Conservation (phyloP, 2,329 filamentous ascomycete species). For the Venturia nashicola region DNA sequence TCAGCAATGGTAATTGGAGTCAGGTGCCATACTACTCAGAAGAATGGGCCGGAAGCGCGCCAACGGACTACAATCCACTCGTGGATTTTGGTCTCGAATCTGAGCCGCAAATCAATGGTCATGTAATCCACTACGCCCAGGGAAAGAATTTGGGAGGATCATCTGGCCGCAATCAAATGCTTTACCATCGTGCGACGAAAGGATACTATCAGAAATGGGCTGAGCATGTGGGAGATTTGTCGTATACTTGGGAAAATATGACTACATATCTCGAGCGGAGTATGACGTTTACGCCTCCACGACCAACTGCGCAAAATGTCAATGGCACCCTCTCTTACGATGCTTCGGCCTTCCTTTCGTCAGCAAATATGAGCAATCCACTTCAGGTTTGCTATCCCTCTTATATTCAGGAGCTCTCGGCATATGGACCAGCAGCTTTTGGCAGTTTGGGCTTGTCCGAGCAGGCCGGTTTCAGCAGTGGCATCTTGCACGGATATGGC, state of each 20-base stretch:
- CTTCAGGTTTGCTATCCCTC: constrained; percentile 8
- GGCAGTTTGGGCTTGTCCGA: constrained; percentile 15
- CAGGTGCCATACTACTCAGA: constrained; percentile 14
- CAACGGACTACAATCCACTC: constrained; percentile 15
- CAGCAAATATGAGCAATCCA: not conserved
- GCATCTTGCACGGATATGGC: not conserved
- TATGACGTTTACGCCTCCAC: constrained; percentile 19
- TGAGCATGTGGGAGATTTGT: constrained; percentile 19
- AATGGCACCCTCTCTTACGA: constrained; percentile 18
- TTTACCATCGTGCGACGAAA: constrained; percentile 6
- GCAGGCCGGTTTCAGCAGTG: constrained; percentile 15
- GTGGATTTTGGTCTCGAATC: constrained; percentile 20
- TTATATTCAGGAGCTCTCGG: not conserved
- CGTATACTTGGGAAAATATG: constrained; percentile 19
- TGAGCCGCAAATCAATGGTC: constrained; percentile 14
- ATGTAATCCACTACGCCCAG: constrained; percentile 16
- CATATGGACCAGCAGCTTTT: constrained; percentile 12
- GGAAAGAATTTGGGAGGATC: constrained; percentile 17
- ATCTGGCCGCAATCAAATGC: constrained; percentile 4
- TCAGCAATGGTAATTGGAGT: constrained; percentile 16
- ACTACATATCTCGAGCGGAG: constrained; percentile 19
- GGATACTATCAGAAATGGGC: constrained; percentile 18
- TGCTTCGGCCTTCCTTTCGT: not conserved
- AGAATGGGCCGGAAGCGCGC: constrained; percentile 11
- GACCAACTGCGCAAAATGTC: constrained; percentile 15